Conservation (phyloP, 495 filamentous ascomycete species). For the Zalerion maritima region DNA sequence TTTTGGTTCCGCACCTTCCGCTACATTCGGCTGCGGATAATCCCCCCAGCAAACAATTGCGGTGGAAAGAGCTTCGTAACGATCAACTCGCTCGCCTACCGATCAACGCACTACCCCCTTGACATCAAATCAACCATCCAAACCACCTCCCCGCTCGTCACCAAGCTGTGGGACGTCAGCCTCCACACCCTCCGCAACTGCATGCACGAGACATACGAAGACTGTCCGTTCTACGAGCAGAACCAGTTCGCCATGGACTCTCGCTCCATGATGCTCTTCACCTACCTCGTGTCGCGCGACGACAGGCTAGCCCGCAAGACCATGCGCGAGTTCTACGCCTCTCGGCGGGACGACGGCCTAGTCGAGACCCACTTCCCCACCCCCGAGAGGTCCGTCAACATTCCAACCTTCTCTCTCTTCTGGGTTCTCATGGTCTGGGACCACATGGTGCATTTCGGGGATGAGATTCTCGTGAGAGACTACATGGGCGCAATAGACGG, state of each 20-base stretch:
- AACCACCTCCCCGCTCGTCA: constrained; percentile 1
- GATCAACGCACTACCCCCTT: constrained; percentile 20
- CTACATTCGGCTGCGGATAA: constrained; percentile 16
- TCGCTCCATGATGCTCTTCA: constrained; percentile 20
- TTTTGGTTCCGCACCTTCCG: constrained; percentile 30
- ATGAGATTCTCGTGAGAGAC: constrained; percentile 12
- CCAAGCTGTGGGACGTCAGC: constrained; percentile 19
- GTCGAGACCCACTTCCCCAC: constrained; percentile 24
- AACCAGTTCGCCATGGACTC: constrained; percentile 22
- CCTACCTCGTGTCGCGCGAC: constrained; percentile 24
- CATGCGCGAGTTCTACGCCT: constrained; percentile 21
- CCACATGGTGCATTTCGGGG: constrained; percentile 22
- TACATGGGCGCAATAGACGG: constrained; percentile 24
- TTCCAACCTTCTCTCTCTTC: constrained; percentile 23
- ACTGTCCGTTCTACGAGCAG: constrained; percentile 28
- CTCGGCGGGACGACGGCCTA: constrained; percentile 17
- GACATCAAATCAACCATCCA: constrained; percentile 12
- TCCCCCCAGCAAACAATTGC: constrained; percentile 2
- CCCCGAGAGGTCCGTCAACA: constrained; percentile 24
- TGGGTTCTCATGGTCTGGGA: constrained; percentile 26
- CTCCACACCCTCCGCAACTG: constrained; percentile 23
- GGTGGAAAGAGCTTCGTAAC: neutral
- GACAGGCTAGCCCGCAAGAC: constrained; percentile 24
- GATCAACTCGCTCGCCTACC: no score
- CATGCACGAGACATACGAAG: constrained; percentile 27